phyloP scores from a whole-genome alignment of 23 red algal genomes.

The Cyanidioschyzon merolae region DNA sequence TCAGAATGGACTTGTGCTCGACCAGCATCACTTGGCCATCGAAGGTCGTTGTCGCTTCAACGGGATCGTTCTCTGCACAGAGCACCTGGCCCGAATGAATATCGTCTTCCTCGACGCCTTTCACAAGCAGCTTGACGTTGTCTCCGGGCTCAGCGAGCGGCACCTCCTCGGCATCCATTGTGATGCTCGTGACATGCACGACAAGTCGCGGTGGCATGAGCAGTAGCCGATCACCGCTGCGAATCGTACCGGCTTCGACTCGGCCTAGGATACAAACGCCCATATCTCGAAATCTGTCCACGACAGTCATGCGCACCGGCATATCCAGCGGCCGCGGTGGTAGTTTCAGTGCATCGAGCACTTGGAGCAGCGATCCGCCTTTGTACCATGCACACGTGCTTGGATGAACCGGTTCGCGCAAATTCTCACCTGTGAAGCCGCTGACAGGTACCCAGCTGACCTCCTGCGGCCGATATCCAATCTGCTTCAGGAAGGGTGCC shows the following conservation, averaged over 20 bases:
- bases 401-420: conserved; percentile 35
- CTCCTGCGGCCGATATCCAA: conserved; percentile 73
- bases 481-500: conserved; percentile 64
- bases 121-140: conserved; percentile 70
- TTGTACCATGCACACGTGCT: conserved; percentile 58
- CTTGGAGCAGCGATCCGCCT: conserved; percentile 56
- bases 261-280: conserved; percentile 83
- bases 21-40: conserved; percentile 78
- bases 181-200: conserved; percentile 53
- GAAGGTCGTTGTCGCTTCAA: conserved; percentile 56
- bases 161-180: conserved; percentile 59
- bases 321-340: conserved; percentile 58
- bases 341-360: conserved; percentile 57
- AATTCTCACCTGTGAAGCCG: conserved; percentile 67
- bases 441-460: conserved; percentile 83
- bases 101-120: conserved; percentile 94
- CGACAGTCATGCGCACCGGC: conserved; percentile 67
- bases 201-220: conserved; percentile 80
- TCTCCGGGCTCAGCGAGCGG: conserved; percentile 77
- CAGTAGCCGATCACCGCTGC: conserved; percentile 52
- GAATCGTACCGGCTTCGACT: conserved; percentile 77
- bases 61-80: conserved; percentile 42
- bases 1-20: conserved; percentile 93
- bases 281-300: conserved; percentile 95
- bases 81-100: conserved; percentile 69